Percentiles rank a stretch among this genome's conserved stretches.
phyloP scores from a whole-genome alignment of 495 filamentous ascomycete genomes.

The Cercophora newfieldiana region DNA sequence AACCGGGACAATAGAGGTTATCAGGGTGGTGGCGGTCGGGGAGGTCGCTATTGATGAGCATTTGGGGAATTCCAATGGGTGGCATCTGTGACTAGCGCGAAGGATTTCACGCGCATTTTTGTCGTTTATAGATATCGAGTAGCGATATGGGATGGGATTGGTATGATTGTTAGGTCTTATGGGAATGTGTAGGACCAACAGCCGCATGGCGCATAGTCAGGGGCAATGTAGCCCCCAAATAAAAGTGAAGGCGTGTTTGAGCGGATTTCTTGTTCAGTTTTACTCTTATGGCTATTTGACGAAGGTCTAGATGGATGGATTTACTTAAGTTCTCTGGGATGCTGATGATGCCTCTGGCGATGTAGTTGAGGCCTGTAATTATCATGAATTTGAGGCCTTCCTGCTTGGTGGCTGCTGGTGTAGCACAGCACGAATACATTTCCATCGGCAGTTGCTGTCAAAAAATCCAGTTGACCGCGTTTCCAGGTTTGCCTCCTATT shows the following conservation, averaged over 20 bases:
- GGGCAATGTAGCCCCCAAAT: neutral
- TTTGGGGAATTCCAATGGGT: neutral
- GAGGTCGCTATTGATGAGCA: neutral
- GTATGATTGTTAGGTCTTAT: neutral
- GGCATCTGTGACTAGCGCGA: too few relatives aligned
- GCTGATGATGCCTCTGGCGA: too few relatives aligned
- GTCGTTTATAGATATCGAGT: neutral
- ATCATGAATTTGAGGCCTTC: too few relatives aligned
- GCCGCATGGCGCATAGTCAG: neutral
- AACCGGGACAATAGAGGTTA: slow-evolving; percentile 14
- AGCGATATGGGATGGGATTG: neutral
- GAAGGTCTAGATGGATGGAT: too few relatives aligned
- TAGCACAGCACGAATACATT: too few relatives aligned
- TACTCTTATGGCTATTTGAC: too few relatives aligned
- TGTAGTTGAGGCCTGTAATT: too few relatives aligned
- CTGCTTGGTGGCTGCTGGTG: too few relatives aligned
- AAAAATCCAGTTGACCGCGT: neutral
- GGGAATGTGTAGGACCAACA: neutral
- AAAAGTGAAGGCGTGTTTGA: too few relatives aligned
- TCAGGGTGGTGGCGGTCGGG: neutral
- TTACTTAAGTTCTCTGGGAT: too few relatives aligned
- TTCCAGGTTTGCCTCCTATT: neutral
- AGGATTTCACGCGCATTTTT: neutral
- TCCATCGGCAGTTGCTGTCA: too few relatives aligned
- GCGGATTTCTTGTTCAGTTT: too few relatives aligned